Evolutionary conservation across 2,329 filamentous ascomycete species (phyloP).

Genomic region (Gaeumannomyces sp.): DNA sequence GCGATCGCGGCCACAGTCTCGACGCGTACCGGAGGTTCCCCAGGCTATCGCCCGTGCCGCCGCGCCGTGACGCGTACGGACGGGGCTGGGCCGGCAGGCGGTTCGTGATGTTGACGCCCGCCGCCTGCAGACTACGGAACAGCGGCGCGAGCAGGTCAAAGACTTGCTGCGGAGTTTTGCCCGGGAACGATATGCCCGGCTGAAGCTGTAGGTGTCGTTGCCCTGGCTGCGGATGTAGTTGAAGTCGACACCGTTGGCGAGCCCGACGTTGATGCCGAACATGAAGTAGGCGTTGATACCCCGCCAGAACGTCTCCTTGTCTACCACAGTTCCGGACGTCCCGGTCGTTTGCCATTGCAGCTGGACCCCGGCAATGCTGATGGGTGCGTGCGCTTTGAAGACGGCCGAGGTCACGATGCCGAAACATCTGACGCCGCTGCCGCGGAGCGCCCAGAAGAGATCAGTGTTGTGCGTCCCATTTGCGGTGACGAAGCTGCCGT

Average conservation of each 20-base stretch:
- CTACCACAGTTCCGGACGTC: conserved; percentile 3
- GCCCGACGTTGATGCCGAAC: conserved; percentile 17
- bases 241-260: conserved; percentile 19
- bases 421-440: conserved; percentile 38
- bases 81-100: conserved; percentile 11
- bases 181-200: conserved; percentile 18
- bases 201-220: conserved; percentile 21
- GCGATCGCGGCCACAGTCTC: conserved; percentile 29
- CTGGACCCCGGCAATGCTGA: neutral
- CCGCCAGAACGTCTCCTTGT: conserved; percentile 19
- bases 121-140: conserved; percentile 24
- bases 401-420: conserved; percentile 9
- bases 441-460: conserved; percentile 49
- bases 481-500: conserved; percentile 39
- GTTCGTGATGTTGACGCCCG: conserved; percentile 21
- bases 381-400: conserved; percentile 2
- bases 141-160: conserved; percentile 24
- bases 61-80: conserved; percentile 15
- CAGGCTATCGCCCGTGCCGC: conserved; percentile 15
- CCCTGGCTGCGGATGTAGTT: conserved; percentile 21
- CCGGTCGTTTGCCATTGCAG: conserved; percentile 11
- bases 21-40: conserved; percentile 22
- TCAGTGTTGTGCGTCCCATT: conserved; percentile 39
- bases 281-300: conserved; percentile 19
- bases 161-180: conserved; percentile 23